phyloP scores from a whole-genome alignment of 306 rosid species.

The Gastrolobium bilobum region DNA sequence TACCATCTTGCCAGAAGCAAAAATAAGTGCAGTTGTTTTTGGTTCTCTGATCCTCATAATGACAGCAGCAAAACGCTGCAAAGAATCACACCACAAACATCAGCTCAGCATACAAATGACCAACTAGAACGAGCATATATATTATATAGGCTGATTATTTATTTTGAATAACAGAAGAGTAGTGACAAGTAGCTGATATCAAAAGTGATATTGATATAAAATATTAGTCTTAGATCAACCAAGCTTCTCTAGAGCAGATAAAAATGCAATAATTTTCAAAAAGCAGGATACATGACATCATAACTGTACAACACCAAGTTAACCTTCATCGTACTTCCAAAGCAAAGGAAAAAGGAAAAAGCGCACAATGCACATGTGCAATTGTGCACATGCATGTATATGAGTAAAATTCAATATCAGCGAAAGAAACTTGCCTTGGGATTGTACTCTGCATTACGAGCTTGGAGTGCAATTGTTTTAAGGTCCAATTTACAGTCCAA shows the following conservation, averaged over 20 bases:
- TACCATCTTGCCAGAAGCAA: constrained; percentile 99
- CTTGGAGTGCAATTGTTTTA: constrained; percentile 88
- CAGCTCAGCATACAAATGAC: constrained; percentile 4
- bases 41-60: constrained; percentile 99
- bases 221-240: constrained; percentile 25
- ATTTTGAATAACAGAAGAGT: background rate
- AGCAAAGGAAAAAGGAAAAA: background rate
- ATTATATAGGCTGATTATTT: background rate
- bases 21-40: constrained; percentile 91
- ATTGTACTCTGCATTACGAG: constrained; percentile 97
- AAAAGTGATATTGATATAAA: background rate
- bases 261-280: background rate
- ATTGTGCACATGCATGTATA: constrained; percentile 5
- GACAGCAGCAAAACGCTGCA: constrained; percentile 98
- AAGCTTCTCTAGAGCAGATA: background rate
- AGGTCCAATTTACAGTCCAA: constrained; percentile 96
- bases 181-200: background rate
- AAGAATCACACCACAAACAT: constrained; percentile 34
- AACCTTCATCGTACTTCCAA: background rate
- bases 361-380: background rate
- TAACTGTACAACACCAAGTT: background rate
- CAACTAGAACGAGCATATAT: background rate
- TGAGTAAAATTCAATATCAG: constrained; percentile 7
- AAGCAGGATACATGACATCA: background rate
- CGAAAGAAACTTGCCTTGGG: constrained; percentile 74